Evolutionary conservation across 2,329 filamentous ascomycete genomes (phyloP).

Genomic region (Aspergillus alliaceus): DNA sequence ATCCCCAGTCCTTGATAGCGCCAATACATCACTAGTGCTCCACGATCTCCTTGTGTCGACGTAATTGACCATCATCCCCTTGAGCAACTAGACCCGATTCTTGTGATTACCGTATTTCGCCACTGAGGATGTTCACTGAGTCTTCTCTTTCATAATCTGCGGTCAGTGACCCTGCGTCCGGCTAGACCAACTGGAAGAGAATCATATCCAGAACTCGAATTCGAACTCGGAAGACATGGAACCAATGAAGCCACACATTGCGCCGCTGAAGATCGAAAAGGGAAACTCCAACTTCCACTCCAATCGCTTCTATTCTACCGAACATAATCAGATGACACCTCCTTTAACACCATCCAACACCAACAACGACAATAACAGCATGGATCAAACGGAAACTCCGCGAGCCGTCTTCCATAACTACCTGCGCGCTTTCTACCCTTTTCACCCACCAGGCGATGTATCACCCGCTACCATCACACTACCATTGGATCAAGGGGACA

Average conservation of each 20-base stretch:
- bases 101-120: background rate
- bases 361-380: slow-evolving; percentile 57
- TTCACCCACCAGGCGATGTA: slow-evolving; percentile 74
- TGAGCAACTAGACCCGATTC: background rate
- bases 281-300: slow-evolving; percentile 27
- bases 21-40: background rate
- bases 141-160: slow-evolving; percentile 26
- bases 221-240: slow-evolving; percentile 27
- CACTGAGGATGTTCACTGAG: slow-evolving; percentile 30
- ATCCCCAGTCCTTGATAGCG: background rate
- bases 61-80: background rate
- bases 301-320: slow-evolving; percentile 25
- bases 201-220: background rate
- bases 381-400: slow-evolving; percentile 43
- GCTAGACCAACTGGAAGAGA: slow-evolving; percentile 2
- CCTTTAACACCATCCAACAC: slow-evolving; percentile 66
- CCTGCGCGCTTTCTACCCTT: slow-evolving; percentile 89
- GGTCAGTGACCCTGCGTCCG: slow-evolving; percentile 32
- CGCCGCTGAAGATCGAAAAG: slow-evolving; percentile 41
- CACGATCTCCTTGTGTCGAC: background rate
- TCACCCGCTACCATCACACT: slow-evolving; percentile 86
- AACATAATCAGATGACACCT: slow-evolving; percentile 62
- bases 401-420: slow-evolving; percentile 87
- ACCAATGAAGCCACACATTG: slow-evolving; percentile 36
- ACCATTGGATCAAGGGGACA: slow-evolving; percentile 83